Conservation (phyloP, 2,329 filamentous ascomycete genomes). For the Colletotrichum chrysophilum region DNA sequence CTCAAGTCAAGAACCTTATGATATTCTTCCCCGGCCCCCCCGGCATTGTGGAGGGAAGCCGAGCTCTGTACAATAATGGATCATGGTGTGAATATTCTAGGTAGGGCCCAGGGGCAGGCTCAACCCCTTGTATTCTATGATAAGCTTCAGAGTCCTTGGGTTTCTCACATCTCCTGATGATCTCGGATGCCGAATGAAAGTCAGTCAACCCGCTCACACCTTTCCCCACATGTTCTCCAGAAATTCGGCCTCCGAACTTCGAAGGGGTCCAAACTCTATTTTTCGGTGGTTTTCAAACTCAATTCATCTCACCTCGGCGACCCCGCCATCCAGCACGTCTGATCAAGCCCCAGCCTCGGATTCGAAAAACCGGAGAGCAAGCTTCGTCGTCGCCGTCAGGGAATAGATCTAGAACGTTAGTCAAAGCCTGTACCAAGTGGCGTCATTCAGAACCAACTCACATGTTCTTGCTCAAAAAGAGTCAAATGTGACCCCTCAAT, state of each 20-base stretch:
- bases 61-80: neutral
- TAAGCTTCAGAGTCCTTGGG: neutral
- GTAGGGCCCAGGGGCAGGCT: neutral
- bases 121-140: neutral
- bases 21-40: neutral
- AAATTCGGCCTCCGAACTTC: neutral
- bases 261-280: neutral
- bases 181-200: neutral
- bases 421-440: neutral
- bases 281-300: neutral
- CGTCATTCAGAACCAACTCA: neutral
- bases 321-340: neutral
- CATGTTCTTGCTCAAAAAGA: neutral
- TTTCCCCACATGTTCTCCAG: neutral
- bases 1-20: neutral
- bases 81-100: neutral
- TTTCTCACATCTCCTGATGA: neutral
- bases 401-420: neutral
- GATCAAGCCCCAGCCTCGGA: neutral
- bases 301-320: neutral
- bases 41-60: neutral
- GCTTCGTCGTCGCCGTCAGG: neutral
- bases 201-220: neutral
- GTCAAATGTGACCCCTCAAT: neutral
- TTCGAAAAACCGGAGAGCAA: neutral